Base-by-base conservation (phyloP, 257 asterid species). In the Nicotiana knightiana region DNA sequence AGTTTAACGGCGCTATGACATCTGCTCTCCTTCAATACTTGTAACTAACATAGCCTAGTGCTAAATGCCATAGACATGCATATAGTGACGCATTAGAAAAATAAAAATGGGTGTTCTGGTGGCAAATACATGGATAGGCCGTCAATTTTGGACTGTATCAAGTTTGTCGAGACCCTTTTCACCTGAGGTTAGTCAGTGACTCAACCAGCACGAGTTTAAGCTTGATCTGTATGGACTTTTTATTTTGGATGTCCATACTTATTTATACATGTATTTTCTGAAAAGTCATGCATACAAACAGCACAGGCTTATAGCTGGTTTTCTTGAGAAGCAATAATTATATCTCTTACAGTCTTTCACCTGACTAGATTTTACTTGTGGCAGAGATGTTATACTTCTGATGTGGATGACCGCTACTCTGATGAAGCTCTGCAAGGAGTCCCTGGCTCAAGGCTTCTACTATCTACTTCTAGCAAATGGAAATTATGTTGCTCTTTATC, bases 311-410 rank as follows among this genome's bases (percentile, higher is more conserved):
- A 26, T 48, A 73, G 9, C 51, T 75, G 13, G 15, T 73, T 73
- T 73, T 48, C 62, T 73, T 48, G 79, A 46, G 62, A 73, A 73
- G 79, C 79, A 73, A 46, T 46, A 35, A n/a, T 73, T 48, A 70
- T 43, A 43, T 73, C 13, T 26, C 6, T 73, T 35, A 48, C 9
- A 73, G 0, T 73, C 43, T 37, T 35, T 79, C 43, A 61, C 33
- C 58, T 64, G 9, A 62, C 83, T 43, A 57, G 84, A 37, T 62
- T 81, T 81, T 76, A 37, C 82, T 79, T 83, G 82, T 87, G 68
- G 80, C 88, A 94, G 98, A 89, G 86, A 89, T 90, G 90, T 83
- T 89, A 88, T 85, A 85, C 85, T 76, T 90, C 82, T 82, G 87
- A 88, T 73, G 78, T 81, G 82, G 90, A 85, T 83, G 87, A 89